A percentile compares a stretch with the other conserved stretches of the same genome.
phyloP scores from a whole-genome alignment of 2,329 filamentous ascomycete genomes.

The Tolypocladium nubicola region DNA sequence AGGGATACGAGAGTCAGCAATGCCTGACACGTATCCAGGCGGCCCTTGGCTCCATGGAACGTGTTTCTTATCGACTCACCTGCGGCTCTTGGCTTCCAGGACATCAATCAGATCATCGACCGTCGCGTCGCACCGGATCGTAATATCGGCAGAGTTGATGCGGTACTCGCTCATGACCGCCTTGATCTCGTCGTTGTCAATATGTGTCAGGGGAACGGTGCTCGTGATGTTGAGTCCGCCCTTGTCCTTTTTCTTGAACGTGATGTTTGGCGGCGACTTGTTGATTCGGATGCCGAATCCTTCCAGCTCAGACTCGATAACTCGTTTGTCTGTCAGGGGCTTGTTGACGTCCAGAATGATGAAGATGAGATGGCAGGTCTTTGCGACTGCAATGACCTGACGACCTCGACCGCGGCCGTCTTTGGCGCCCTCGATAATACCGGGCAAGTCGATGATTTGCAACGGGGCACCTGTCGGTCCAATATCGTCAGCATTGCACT shows the following conservation, averaged over 20 bases:
- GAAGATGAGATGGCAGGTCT: conserved; percentile 97
- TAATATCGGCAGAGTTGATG: conserved; percentile 93
- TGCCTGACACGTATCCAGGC: background rate
- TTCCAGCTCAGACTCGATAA: conserved; percentile 92
- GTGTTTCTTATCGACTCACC: conserved; percentile 14
- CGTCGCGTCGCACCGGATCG: conserved; percentile 94
- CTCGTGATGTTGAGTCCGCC: conserved; percentile 94
- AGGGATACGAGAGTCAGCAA: background rate
- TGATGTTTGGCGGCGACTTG: conserved; percentile 93
- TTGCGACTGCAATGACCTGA: conserved; percentile 97
- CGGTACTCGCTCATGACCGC: conserved; percentile 96
- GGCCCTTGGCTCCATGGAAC: background rate
- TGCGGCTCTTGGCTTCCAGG: conserved; percentile 81
- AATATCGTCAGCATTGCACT: conserved; percentile 1
- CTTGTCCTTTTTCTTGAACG: conserved; percentile 99
- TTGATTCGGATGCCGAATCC: conserved; percentile 98
- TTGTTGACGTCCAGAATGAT: conserved; percentile 99
- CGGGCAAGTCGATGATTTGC: conserved; percentile 95
- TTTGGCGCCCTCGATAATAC: conserved; percentile 98
- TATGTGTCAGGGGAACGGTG: conserved; percentile 84
- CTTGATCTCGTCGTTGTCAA: conserved; percentile 93
- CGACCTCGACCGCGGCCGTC: conserved; percentile 95
- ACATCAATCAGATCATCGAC: conserved; percentile 96
- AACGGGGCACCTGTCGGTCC: conserved; percentile 61
- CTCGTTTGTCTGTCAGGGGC: conserved; percentile 87